Evolutionary conservation across 2,329 filamentous ascomycete genomes (phyloP).

Genomic region (Trichoderma brevicompactum): DNA sequence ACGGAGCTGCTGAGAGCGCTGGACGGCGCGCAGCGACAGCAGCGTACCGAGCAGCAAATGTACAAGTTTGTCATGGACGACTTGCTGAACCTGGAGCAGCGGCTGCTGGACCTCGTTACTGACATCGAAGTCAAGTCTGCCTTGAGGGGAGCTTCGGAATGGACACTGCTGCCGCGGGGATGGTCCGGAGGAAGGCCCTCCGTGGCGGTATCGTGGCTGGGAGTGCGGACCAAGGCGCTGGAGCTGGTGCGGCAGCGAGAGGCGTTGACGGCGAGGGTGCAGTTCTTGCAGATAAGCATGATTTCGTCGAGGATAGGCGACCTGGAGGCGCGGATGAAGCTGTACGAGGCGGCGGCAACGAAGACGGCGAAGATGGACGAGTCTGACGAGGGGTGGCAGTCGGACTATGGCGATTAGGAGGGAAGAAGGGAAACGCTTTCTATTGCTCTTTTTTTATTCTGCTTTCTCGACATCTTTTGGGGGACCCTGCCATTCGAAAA

Average conservation of each 20-base stretch:
- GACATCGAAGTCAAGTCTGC: slow-evolving; percentile 46
- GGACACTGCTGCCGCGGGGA: slow-evolving; percentile 46
- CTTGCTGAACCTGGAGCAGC: slow-evolving; percentile 47
- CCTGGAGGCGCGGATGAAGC: slow-evolving; percentile 41
- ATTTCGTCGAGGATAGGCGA: slow-evolving; percentile 22
- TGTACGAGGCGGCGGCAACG: slow-evolving; percentile 39
- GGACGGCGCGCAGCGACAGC: slow-evolving; percentile 29
- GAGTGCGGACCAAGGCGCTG: slow-evolving; percentile 49
- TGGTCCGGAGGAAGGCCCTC: slow-evolving; percentile 45
- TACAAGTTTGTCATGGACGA: slow-evolving; percentile 53
- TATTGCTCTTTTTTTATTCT: slow-evolving; percentile 11
- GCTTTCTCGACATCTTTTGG: no score
- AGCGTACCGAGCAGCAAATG: slow-evolving; percentile 49
- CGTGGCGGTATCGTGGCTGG: slow-evolving; percentile 52
- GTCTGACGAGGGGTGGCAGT: background rate
- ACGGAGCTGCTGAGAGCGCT: slow-evolving; percentile 46
- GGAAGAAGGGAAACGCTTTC: background rate
- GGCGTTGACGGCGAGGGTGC: slow-evolving; percentile 49
- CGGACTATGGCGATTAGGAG: background rate
- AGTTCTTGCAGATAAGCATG: slow-evolving; percentile 52
- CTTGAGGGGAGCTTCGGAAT: slow-evolving; percentile 28
- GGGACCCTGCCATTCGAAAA: background rate
- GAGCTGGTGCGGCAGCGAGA: slow-evolving; percentile 53
- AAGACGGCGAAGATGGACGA: slow-evolving; percentile 30
- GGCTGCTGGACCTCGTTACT: slow-evolving; percentile 50